Evolutionary conservation across 345 rosid species (phyloP), one percentile per base, ranked within the genome.

Genomic region (Syzygium oleosum): DNA sequence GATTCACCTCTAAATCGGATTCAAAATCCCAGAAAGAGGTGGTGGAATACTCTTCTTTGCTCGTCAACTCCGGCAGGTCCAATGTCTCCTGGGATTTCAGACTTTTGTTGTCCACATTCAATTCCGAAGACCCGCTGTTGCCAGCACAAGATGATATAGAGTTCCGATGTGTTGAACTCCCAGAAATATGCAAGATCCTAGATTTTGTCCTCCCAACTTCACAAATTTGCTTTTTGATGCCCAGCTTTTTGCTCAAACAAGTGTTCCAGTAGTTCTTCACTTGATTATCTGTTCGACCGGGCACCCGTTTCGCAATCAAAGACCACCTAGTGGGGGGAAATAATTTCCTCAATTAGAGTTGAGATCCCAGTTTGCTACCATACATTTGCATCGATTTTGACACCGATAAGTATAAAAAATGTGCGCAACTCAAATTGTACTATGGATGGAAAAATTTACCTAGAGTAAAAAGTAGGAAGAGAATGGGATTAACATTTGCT

Each of bases 241-340:
- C 91, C 15, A 93, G 90, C 90, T 89, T 34, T 73, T 73, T 73
- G 80, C 80, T 5, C 49, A 73, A 73, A 34, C 21, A 19, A 73
- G 46, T 17, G 13, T 73, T 73, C 80, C 46, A 73, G 25, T 34
- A 38, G 46, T 73, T 73, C 80, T 73, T 73, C 80, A 94, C 95
- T 92, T 93, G 97, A 87, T 95, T 94, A 90, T 95, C 97, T 14
- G 95, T 95, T 86, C 96, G 86, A 65, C 97, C 96, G 4, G 96
- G 97, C 55, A 93, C 94, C n/a, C 96, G 85, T 91, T 92, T 93
- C 3, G 95, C 97, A 84, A 95, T 95, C 90, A 95, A 87, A 68
- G 97, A 91, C 97, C 97, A 94, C 90, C 97, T 93, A 85, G 68
- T 77, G 8, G 19, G 25, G 55, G 46, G 38, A 59, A 27, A 73